Evolutionary conservation across 441 rosid species (phyloP), one percentile per base, ranked within the genome.

Genomic region (Adansonia rubrostipa): DNA sequence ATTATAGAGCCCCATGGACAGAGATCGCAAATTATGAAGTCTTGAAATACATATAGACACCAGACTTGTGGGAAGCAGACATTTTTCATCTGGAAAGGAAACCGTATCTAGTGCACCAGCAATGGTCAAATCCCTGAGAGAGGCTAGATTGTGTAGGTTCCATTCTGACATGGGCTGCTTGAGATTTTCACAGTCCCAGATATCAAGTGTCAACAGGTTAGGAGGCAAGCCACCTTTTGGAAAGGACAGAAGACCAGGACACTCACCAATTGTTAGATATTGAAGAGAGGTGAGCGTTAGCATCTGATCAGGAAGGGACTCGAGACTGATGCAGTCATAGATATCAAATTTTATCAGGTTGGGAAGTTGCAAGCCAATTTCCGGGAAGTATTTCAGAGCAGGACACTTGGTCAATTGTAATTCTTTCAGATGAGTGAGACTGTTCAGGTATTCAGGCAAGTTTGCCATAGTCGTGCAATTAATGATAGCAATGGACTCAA

Each of bases 171-270:
- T 3, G 17, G 77, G 65, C 48, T 63, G 40, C 76, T 54, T 45
- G 8, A 79, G 24, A 47, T 48, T 66, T n/a, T 70, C 50, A 66
- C 84, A 78, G 20, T 83, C 6, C 77, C 69, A 74, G 1, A 84
- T 73, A 2, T 4, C 24, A 53, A 81, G 69, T 17, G 8, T 5
- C 24, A 71, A 48, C 0, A 86, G 42, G 9, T 71, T 82, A 15
- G 81, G 68, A 6, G 85, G 82, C 71, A 82, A 82, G 10, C 84
- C 86, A 9, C 78, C 82, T 67, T 67, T 63, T 1, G 84, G 84
- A 74, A 83, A 81, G 10, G 84, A 81, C 57, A 22, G n/a, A 36
- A 82, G 58, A 65, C 47, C 42, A 9, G 73, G 73, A 53, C 90
- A 87, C 45, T 62, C 42, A 10, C 33, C 3, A 57, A 84, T 71